These are phyloP conservation scores for Plasmopara viticola DNA, from an alignment of 352 stramenopile species.

Conservation along the genomic window DNA sequence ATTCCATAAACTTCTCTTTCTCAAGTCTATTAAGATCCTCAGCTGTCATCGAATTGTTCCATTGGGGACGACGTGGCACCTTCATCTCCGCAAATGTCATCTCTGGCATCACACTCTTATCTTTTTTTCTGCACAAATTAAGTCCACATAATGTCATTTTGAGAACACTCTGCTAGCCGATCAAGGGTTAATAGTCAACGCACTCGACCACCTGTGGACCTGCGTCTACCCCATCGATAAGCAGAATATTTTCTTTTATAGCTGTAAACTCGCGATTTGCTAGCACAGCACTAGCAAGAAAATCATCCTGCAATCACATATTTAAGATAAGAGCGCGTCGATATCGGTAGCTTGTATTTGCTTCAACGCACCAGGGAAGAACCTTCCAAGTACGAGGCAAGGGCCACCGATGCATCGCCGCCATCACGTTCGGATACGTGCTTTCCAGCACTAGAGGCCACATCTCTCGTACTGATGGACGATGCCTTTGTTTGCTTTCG, in stretches of 20 bases:
- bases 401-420: slow-evolving; percentile 68
- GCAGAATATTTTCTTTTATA: slow-evolving; percentile 83
- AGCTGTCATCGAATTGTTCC: slow-evolving; percentile 91
- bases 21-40: slow-evolving; percentile 94
- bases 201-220: slow-evolving; percentile 63
- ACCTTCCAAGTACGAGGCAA: slow-evolving; percentile 82
- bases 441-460: slow-evolving; percentile 77
- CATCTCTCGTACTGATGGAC: slow-evolving; percentile 54
- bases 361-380: slow-evolving; percentile 58
- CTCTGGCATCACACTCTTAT: slow-evolving; percentile 51
- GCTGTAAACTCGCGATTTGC: slow-evolving; percentile 90
- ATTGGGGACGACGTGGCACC: slow-evolving; percentile 94
- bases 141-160: background rate
- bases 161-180: background rate
- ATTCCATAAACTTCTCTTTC: slow-evolving; percentile 97
- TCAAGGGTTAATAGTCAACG: slow-evolving; percentile 13
- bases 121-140: slow-evolving; percentile 31
- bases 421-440: slow-evolving; percentile 78
- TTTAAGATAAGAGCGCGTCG: background rate
- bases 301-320: slow-evolving; percentile 72
- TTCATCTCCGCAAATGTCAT: slow-evolving; percentile 94
- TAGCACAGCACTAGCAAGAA: slow-evolving; percentile 88
- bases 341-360: background rate
- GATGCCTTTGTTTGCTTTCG: slow-evolving; percentile 75
- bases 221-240: slow-evolving; percentile 56